Percentiles rank a stretch among this genome's conserved stretches.
phyloP scores from a whole-genome alignment of 164 flowering plant species.

The Nymphaea colorata region DNA sequence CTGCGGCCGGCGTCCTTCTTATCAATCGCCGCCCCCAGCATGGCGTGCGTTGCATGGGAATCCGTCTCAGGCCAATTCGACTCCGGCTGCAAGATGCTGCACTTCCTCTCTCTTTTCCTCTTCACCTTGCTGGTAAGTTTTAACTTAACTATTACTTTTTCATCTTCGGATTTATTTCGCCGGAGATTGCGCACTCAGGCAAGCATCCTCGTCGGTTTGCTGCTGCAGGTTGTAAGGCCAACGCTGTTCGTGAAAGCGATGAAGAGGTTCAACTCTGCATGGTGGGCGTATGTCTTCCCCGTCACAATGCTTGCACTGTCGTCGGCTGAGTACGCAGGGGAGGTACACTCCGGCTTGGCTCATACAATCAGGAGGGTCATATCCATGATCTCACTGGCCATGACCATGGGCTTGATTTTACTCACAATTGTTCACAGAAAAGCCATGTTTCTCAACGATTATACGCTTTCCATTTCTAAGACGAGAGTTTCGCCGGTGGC shows the following conservation, averaged over 20 bases:
- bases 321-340: constrained; percentile 20
- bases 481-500: not conserved
- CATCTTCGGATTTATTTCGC: not conserved
- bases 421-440: not conserved
- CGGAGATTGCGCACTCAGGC: not conserved
- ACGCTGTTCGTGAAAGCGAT: constrained; percentile 36
- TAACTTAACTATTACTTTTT: not conserved
- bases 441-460: not conserved
- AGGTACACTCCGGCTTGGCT: not conserved
- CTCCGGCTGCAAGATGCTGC: constrained; percentile 12
- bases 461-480: not conserved
- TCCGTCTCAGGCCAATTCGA: constrained; percentile 17
- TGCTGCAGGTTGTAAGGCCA: constrained; percentile 28
- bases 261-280: constrained; percentile 29
- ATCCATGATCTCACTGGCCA: not conserved
- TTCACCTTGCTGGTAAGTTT: constrained; percentile 17
- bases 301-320: constrained; percentile 26
- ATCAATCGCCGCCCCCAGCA: constrained; percentile 20
- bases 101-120: constrained; percentile 17
- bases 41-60: constrained; percentile 23
- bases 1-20: constrained; percentile 17
- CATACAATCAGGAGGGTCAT: not conserved
- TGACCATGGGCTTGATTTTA: not conserved
- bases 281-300: constrained; percentile 43
- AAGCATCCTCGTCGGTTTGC: too few relatives aligned